Evolutionary conservation across 306 rosid species (phyloP), one percentile per base, ranked within the genome.

Genomic region (Datisca glomerata): DNA sequence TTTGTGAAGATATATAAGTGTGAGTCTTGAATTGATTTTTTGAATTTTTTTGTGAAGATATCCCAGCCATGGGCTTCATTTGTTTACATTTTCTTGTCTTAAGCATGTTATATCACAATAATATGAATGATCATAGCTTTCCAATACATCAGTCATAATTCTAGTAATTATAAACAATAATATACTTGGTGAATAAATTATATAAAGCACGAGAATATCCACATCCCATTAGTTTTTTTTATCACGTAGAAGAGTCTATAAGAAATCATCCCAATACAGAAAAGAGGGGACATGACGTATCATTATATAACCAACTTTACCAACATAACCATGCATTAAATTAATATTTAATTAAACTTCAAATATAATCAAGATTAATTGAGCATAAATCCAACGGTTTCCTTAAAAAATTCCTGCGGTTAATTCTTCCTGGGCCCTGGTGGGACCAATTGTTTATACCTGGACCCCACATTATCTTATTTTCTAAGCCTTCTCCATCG

Each of bases 51-150:
- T n/a, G n/a, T 6, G 33, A 28, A 6, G 11, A 28, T 28, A 12
- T 6, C 10, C 33, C 7, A 8, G 7, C 33, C 33, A 6, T 3
- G 3, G 1, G 7, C 33, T 6, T 12, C 11, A 28, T 28, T 27
- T 51, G 47, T 56, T 47, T n/a, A n/a, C 60, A 58, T 58, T 56
- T 66, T 53, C 57, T 57, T 66, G 65, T 56, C 61, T 58, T 53
- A 57, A 51, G 92, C 92, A 76, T 80, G 94, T 75, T 57, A 67
- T 60, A 80, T 58, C 67, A 60, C 64, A 40, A 38, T 60, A 40
- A 63, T 38, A 47, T 54, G 41, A 37, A 57, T 54, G 50, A 63
- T 64, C 61, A 58, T 56, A 21, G 60, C 56, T 71, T 61, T 75
- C 48, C 55, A 74, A 33, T 57, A 28, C 1, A 12, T 28, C 1